Evolutionary conservation across 2,329 filamentous ascomycete species (phyloP).

Genomic region (Venturia carpophila): DNA sequence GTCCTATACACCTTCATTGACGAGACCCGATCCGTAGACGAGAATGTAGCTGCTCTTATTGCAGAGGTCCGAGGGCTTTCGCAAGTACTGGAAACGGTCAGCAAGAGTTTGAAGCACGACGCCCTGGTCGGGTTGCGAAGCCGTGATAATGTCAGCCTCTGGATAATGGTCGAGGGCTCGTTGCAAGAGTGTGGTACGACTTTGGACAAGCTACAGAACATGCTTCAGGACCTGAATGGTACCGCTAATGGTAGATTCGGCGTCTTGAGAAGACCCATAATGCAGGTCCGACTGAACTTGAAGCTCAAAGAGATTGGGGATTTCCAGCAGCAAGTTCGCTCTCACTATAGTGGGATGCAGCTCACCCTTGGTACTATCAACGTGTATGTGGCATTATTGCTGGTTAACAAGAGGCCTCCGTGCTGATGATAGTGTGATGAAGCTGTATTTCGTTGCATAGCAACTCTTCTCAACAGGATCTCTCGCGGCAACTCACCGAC

Average conservation of each 20-base stretch:
- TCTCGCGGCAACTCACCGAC: slow-evolving; percentile 1
- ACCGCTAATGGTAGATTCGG: not conserved
- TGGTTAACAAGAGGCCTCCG: not conserved
- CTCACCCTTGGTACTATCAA: slow-evolving; percentile 1
- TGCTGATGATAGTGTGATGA: not conserved
- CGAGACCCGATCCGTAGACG: slow-evolving; percentile 6
- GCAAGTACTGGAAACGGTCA: slow-evolving; percentile 2
- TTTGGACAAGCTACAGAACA: not conserved
- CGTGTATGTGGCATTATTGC: slow-evolving; percentile 1
- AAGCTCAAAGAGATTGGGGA: slow-evolving; percentile 6
- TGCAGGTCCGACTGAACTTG: slow-evolving; percentile 5
- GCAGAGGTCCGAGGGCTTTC: slow-evolving; percentile 5
- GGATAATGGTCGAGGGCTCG: slow-evolving; percentile 2
- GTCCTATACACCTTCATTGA: slow-evolving; percentile 13
- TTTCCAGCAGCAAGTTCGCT: slow-evolving; percentile 8
- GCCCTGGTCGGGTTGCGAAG: not conserved
- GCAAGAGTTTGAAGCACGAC: slow-evolving; percentile 9
- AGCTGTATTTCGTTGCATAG: not conserved
- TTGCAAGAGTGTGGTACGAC: slow-evolving; percentile 10
- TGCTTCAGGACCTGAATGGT: slow-evolving; percentile 7
- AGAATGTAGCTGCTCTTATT: slow-evolving; percentile 5
- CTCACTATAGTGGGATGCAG: slow-evolving; percentile 6
- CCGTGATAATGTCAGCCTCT: not conserved
- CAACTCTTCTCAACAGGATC: not conserved
- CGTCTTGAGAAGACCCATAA: not conserved